phyloP scores from a whole-genome alignment of 495 filamentous ascomycete genomes.

The Usnea hakonensis region DNA sequence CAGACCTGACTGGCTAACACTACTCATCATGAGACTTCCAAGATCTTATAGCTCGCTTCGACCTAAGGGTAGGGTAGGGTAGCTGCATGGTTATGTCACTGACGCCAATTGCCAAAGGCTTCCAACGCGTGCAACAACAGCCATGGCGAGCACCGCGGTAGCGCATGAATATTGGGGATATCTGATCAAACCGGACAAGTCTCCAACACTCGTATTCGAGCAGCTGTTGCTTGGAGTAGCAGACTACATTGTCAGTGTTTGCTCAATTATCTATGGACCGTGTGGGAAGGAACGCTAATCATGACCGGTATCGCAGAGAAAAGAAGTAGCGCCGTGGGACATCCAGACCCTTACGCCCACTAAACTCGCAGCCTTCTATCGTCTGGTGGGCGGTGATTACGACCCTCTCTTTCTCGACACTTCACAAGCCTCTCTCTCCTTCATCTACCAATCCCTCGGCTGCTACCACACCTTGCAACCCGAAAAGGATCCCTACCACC shows the following conservation, averaged over 20 bases:
- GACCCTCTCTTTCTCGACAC: conserved; percentile 79
- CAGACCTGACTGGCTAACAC: background rate
- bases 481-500: conserved; percentile 58
- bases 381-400: conserved; percentile 79
- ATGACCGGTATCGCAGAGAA: conserved; percentile 37
- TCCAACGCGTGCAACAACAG: background rate
- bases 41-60: background rate
- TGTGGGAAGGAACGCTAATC: conserved; percentile 4
- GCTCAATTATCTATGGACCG: conserved; percentile 5
- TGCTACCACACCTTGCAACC: conserved; percentile 76
- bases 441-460: conserved; percentile 84
- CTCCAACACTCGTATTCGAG: conserved; percentile 65
- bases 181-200: conserved; percentile 73
- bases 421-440: conserved; percentile 66
- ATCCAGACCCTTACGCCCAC: conserved; percentile 61
- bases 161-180: conserved; percentile 62
- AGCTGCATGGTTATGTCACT: conserved; percentile 9
- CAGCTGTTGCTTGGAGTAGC: conserved; percentile 72
- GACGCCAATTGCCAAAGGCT: background rate
- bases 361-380: conserved; percentile 86
- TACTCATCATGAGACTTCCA: background rate
- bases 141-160: conserved; percentile 8
- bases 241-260: conserved; percentile 64
- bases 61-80: background rate
- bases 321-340: conserved; percentile 57